Evolutionary conservation across 345 rosid genomes (phyloP), one percentile per base, ranked within the genome.

Genomic region (Streptanthus diversifolius): DNA sequence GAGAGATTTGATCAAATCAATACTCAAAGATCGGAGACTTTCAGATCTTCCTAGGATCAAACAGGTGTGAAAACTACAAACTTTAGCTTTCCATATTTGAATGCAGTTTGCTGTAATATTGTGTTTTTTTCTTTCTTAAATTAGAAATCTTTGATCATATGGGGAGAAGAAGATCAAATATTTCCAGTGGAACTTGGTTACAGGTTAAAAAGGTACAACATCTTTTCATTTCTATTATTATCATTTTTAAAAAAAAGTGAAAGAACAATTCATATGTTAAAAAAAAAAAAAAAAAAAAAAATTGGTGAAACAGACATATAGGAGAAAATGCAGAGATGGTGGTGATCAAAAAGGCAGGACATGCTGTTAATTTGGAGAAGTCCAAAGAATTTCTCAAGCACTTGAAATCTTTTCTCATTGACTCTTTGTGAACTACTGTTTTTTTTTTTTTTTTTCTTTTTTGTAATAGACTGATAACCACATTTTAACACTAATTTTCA

Each of bases 311-410:
- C 48, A 87, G 93, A 22, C 86, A 88, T 51, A 29, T 84, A 58
- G 93, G 90, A 24, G 88, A 84, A 5, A 85, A 25, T 49, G 92
- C 89, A 11, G 75, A 83, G 77, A 68, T 90, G 47, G 86, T 68
- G 71, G 85, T 87, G 78, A 84, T 90, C 13, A 86, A 85, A 82
- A 85, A 80, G 5, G 86, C 88, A 55, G 91, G 87, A 33, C 88
- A 85, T 77, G 88, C 87, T 11, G 88, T 83, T 1, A 87, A 83
- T 68, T 37, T 87, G 49, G 91, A 85, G 36, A 81, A 84, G 74
- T 52, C 87, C 1, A 84, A 76, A 55, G 83, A 84, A 17, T 86
- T 84, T 7, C 63, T 53, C 37, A 81, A 81, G 32, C 83, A 84
- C 37, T 75, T 83, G 8, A 82, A 73, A 61, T 79, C 81, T 7